A percentile compares a stretch with the other conserved stretches of the same genome.
These are phyloP conservation scores for Ustilago bromivora DNA, from an alignment of 1,284 basidiomycete species.

Conservation along the genomic window DNA sequence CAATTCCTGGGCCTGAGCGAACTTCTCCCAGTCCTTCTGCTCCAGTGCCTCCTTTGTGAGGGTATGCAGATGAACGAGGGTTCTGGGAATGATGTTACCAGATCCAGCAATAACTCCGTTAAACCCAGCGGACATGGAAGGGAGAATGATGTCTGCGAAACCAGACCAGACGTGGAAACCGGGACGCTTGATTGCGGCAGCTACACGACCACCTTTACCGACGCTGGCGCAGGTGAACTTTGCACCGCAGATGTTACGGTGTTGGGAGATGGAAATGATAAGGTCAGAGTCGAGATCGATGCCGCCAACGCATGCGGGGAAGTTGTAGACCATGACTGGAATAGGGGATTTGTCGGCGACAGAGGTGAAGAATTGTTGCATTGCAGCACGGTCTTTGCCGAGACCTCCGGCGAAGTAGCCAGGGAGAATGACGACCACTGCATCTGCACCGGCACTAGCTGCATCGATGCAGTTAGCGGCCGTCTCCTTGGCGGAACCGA, in stretches of 20 bases:
- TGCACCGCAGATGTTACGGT: slow-evolving; percentile 88
- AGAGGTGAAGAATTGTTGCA: slow-evolving; percentile 83
- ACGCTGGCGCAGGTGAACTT: slow-evolving; percentile 88
- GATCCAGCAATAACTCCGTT: slow-evolving; percentile 54
- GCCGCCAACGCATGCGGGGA: slow-evolving; percentile 78
- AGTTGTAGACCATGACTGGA: slow-evolving; percentile 91
- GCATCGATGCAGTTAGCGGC: slow-evolving; percentile 80
- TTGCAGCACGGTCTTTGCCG: slow-evolving; percentile 74
- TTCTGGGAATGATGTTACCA: slow-evolving; percentile 71
- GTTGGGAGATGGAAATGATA: slow-evolving; percentile 81
- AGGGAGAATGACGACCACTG: slow-evolving; percentile 82
- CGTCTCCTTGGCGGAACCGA: slow-evolving; percentile 83
- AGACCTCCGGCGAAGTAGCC: slow-evolving; percentile 87
- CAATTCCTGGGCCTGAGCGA: slow-evolving; percentile 79
- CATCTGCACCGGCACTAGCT: slow-evolving; percentile 84
- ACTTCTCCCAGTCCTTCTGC: slow-evolving; percentile 50
- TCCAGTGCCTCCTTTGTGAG: slow-evolving; percentile 72
- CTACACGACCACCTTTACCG: slow-evolving; percentile 87
- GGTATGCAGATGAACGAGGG: slow-evolving; percentile 77
- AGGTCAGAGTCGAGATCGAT: slow-evolving; percentile 88
- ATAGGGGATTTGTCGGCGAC: slow-evolving; percentile 82
- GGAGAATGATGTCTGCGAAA: slow-evolving; percentile 51
- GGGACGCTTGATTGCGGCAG: slow-evolving; percentile 74
- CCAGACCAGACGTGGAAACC: slow-evolving; percentile 48
- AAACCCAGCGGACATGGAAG: slow-evolving; percentile 45